Evolutionary conservation across 139 green algal genomes (phyloP).

Genomic region (Micromonas pusilla): DNA sequence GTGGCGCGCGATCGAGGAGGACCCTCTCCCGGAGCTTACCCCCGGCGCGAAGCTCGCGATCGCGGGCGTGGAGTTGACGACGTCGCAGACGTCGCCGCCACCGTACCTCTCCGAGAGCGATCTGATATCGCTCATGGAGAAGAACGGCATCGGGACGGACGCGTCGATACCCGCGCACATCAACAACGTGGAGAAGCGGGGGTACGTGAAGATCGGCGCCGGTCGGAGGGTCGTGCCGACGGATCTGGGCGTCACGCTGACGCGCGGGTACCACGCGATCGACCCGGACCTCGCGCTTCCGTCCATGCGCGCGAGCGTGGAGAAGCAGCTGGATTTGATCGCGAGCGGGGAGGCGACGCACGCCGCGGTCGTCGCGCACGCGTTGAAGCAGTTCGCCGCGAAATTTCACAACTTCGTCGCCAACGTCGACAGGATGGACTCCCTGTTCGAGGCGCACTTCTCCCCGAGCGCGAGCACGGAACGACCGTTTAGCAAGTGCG

Average conservation of each 20-base stretch:
- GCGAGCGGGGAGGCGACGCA: constrained; percentile 68
- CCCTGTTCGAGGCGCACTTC: constrained; percentile 83
- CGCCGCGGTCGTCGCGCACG: constrained; percentile 31
- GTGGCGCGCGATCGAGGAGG: background rate
- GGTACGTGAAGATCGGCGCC: constrained; percentile 25
- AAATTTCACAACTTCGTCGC: constrained; percentile 75
- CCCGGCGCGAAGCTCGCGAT: background rate
- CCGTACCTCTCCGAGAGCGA: constrained; percentile 76
- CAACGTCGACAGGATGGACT: constrained; percentile 77
- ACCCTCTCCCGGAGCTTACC: background rate
- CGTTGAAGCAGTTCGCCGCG: constrained; percentile 5
- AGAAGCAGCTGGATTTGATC: constrained; percentile 80
- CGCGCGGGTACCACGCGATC: constrained; percentile 59
- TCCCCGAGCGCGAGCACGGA: constrained; percentile 64
- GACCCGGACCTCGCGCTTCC: constrained; percentile 25
- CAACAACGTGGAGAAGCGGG: constrained; percentile 71
- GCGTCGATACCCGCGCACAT: constrained; percentile 72
- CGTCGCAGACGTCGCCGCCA: constrained; percentile 58
- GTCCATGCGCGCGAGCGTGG: constrained; percentile 66
- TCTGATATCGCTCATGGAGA: constrained; percentile 81
- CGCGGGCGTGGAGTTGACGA: background rate
- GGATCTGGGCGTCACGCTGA: constrained; percentile 75
- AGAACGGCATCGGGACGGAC: constrained; percentile 77
- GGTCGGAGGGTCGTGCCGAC: constrained; percentile 61
- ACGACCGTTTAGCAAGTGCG: constrained; percentile 61